Percentiles rank a stretch among this genome's conserved stretches.
Evolutionary conservation across 2,329 filamentous ascomycete genomes (phyloP).

Genomic region (Beauveria rudraprayagi): DNA sequence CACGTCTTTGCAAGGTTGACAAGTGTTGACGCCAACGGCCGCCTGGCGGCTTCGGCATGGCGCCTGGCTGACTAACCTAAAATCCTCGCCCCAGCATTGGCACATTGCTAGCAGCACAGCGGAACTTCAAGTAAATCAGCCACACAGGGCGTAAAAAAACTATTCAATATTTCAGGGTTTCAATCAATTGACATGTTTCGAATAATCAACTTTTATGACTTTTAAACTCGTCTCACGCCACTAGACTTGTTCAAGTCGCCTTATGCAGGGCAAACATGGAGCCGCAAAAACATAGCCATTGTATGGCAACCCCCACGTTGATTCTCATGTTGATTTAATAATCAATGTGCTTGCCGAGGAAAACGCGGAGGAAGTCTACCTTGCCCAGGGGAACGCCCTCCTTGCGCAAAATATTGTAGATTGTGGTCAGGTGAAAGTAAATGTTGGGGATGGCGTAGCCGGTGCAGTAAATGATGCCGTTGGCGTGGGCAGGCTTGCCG

Average conservation of each 20-base stretch:
- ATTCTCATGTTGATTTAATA: neutral
- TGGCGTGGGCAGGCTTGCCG: conserved; percentile 19
- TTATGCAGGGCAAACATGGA: neutral
- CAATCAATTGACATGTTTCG: neutral
- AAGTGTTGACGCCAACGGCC: neutral
- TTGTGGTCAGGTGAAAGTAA: conserved; percentile 53
- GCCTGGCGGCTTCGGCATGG: neutral
- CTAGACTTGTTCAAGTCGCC: neutral
- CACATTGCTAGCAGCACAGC: no score
- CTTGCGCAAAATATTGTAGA: conserved; percentile 53
- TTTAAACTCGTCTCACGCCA: neutral
- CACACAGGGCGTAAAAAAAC: neutral
- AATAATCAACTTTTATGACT: neutral
- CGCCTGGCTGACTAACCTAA: conserved; percentile 8
- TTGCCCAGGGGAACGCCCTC: conserved; percentile 57
- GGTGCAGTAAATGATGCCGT: conserved; percentile 33
- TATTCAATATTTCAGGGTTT: no score
- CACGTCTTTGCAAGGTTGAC: neutral
- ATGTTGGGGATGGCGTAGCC: conserved; percentile 49
- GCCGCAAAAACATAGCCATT: neutral
- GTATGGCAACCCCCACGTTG: neutral
- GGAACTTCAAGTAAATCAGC: neutral
- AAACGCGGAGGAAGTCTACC: conserved; percentile 39
- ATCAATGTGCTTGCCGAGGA: conserved; percentile 22
- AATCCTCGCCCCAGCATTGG: neutral